These are phyloP conservation scores for Hansenula sp. DNA, from an alignment of 1,139 yeast species.

Conservation along the genomic window DNA sequence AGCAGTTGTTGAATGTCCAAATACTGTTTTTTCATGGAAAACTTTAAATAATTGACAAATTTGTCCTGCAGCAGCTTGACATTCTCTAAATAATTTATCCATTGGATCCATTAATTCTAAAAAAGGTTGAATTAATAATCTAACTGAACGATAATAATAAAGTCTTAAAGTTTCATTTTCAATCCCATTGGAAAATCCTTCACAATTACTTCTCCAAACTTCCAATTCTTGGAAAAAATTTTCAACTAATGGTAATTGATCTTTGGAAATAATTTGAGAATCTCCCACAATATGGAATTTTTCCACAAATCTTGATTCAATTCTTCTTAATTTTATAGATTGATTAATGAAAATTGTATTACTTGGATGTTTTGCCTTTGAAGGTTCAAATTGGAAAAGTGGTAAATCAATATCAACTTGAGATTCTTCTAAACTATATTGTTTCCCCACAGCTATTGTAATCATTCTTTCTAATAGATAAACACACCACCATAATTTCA, in stretches of 20 bases:
- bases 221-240: constrained; percentile 42
- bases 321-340: constrained; percentile 44
- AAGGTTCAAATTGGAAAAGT: constrained; percentile 37
- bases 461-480: constrained; percentile 52
- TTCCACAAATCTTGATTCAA: constrained; percentile 53
- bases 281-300: constrained; percentile 31
- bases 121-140: constrained; percentile 55
- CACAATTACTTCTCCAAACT: constrained; percentile 47
- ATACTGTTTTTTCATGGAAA: constrained; percentile 51
- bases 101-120: constrained; percentile 52
- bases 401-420: constrained; percentile 43
- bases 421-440: constrained; percentile 41
- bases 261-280: constrained; percentile 19
- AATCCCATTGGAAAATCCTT: constrained; percentile 34
- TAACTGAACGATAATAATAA: constrained; percentile 51
- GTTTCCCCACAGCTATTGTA: constrained; percentile 52
- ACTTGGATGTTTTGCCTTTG: constrained; percentile 28
- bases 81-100: constrained; percentile 50
- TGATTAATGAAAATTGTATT: constrained; percentile 47
- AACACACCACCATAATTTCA: constrained; percentile 57
- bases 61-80: constrained; percentile 63
- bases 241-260: constrained; percentile 40
- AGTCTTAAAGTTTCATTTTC: constrained; percentile 49
- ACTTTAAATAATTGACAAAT: constrained; percentile 54
- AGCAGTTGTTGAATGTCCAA: constrained; percentile 57